phyloP scores from a whole-genome alignment of 106 monocot species.

The Hemerocallis citrina region DNA sequence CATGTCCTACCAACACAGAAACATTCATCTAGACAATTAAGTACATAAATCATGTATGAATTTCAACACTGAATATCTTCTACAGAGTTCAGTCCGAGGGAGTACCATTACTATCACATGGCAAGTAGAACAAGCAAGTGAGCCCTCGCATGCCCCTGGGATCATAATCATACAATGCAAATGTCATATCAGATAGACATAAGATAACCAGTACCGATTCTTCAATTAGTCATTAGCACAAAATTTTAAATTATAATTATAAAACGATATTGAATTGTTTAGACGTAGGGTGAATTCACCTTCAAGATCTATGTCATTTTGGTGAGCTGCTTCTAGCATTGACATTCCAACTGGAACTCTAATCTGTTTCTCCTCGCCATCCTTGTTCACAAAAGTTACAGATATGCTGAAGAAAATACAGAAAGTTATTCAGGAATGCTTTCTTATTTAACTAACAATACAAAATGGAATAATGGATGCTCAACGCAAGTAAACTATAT shows the following conservation, averaged over 20 bases:
- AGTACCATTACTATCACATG: conserved; percentile 91
- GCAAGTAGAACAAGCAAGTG: conserved; percentile 77
- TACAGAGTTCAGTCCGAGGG: too few species aligned
- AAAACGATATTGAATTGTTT: too few species aligned
- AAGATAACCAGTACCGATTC: too few species aligned
- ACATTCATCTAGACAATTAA: background rate
- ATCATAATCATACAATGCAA: too few species aligned
- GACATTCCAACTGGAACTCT: conserved; percentile 95
- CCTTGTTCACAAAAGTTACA: conserved; percentile 81
- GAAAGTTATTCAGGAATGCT: background rate
- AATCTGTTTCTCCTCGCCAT: conserved; percentile 69
- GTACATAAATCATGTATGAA: too few species aligned
- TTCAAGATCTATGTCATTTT: conserved; percentile 97
- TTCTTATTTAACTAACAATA: background rate
- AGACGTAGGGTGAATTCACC: too few species aligned
- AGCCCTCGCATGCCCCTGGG: conserved; percentile 83
- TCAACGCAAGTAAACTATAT: background rate
- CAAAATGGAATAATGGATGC: background rate
- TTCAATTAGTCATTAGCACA: too few species aligned
- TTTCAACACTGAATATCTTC: too few species aligned
- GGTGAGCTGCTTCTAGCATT: conserved; percentile 92
- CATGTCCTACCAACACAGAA: conserved; percentile 39
- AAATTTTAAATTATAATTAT: too few species aligned
- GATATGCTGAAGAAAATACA: conserved; percentile 39
- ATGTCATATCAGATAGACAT: too few species aligned